Conservation (phyloP, 2,329 filamentous ascomycete genomes). For the Tolypocladium pustulatum region DNA sequence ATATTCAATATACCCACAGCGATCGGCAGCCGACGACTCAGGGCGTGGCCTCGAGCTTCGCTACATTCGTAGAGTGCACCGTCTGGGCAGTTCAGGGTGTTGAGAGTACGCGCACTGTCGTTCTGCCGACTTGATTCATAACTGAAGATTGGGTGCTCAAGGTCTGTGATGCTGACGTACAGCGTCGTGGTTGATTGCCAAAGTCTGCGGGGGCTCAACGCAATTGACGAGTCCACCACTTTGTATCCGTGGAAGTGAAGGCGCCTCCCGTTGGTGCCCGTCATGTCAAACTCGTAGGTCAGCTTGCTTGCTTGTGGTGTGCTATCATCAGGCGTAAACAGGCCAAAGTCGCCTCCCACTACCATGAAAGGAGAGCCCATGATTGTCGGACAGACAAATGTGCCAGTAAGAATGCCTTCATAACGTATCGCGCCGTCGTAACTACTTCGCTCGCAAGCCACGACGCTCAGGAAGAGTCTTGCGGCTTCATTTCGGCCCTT, state of each 20-base stretch:
- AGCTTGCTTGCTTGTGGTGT: slow-evolving; percentile 48
- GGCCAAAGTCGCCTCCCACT: slow-evolving; percentile 42
- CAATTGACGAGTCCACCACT: slow-evolving; percentile 48
- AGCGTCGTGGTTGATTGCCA: slow-evolving; percentile 54
- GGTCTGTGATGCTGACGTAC: slow-evolving; percentile 46
- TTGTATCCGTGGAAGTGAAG: slow-evolving; percentile 54
- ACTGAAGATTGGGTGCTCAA: background rate
- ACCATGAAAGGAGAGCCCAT: slow-evolving; percentile 50
- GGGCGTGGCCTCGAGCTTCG: background rate
- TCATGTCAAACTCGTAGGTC: slow-evolving; percentile 52
- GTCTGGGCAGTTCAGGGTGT: background rate
- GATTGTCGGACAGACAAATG: slow-evolving; percentile 30
- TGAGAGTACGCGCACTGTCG: background rate
- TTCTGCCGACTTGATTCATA: background rate
- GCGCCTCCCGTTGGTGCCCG: slow-evolving; percentile 37
- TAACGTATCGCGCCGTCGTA: slow-evolving; percentile 15
- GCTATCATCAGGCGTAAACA: slow-evolving; percentile 43
- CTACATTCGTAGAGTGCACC: background rate
- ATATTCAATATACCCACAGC: slow-evolving; percentile 50
- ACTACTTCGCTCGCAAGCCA: slow-evolving; percentile 25
- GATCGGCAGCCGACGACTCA: slow-evolving; percentile 13
- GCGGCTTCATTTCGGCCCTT: slow-evolving; percentile 44
- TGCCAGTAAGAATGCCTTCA: slow-evolving; percentile 39
- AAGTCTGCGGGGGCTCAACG: slow-evolving; percentile 43
- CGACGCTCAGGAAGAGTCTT: slow-evolving; percentile 48